Evolutionary conservation across 2,329 filamentous ascomycete species (phyloP), one percentile per base, ranked within the genome.

Genomic region (Ophiostoma novo-ulmi): DNA sequence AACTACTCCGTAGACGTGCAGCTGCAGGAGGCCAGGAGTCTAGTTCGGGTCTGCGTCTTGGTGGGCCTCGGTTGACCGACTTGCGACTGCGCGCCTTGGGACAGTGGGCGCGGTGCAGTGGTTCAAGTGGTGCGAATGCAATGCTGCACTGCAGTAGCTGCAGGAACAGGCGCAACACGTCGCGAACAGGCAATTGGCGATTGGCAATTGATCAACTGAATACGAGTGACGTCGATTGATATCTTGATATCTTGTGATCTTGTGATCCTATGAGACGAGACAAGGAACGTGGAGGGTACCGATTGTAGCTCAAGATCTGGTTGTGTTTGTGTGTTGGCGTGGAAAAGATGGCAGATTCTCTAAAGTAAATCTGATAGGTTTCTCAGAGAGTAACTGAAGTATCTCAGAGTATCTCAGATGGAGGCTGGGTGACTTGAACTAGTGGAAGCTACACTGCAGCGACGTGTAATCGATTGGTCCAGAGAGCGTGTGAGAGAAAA

Each of bases 21-120:
- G 58, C 58, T 63, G 58, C 58, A 63, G 58, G 58, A 63, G 58
- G 58, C 58, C 58, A 63, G 58, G 58, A 63, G 26, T 58, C 52
- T 58, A 26, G 52, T 63, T 36, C 17, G 55, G 35, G 55, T 63
- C 58, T 63, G 58, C 58, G 26, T 17, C 58, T 63, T 35, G 58
- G 58, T 63, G 58, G 58, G 26, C 58, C 58, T 63, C 58, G 58
- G 26, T 35, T 31, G 58, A 36, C 58, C 58, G 52, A 31, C 52
- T 22, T 63, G 58, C 26, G 55, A 31, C 31, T 31, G 31, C 44
- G 44, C 26, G 44, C 44, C 44, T 52, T 52, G 44, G 13, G 44
- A 52, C 44, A 17, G 10, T 11, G 22, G 26, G 22, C 22, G 22
- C 22, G 22, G 22, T 61, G 55, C 55, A 61, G 55, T 61, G 52